Conservation (phyloP, 2,329 filamentous ascomycete species). For the Coniosporium tulheliwenetii region DNA sequence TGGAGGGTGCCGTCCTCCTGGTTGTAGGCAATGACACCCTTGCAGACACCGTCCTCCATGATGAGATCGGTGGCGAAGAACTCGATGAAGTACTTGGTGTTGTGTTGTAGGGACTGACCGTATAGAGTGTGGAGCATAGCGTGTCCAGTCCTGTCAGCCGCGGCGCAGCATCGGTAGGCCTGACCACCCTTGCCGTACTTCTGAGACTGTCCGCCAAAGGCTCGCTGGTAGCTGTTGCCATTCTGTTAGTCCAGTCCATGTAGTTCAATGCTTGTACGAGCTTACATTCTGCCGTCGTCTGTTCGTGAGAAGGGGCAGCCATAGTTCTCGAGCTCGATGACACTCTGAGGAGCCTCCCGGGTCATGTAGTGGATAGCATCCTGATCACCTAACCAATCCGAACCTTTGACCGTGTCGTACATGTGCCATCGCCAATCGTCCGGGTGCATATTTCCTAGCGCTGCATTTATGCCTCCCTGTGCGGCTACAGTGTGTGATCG, state of each 20-base stretch:
- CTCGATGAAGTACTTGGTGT: slow-evolving; percentile 99
- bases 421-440: slow-evolving; percentile 99
- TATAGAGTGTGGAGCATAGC: slow-evolving; percentile 97
- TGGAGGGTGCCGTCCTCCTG: slow-evolving; percentile 97
- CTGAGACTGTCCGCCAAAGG: slow-evolving; percentile 93
- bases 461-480: slow-evolving; percentile 71
- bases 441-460: slow-evolving; percentile 90
- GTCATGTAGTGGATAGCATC: slow-evolving; percentile 99
- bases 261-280: neutral
- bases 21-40: slow-evolving; percentile 94
- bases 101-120: slow-evolving; percentile 89
- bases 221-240: slow-evolving; percentile 68
- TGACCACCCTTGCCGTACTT: slow-evolving; percentile 94
- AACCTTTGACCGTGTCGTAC: slow-evolving; percentile 98
- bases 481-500: slow-evolving; percentile 69
- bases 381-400: slow-evolving; percentile 94
- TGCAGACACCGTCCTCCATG: slow-evolving; percentile 95
- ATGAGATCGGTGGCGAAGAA: slow-evolving; percentile 95
- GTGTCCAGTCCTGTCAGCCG: slow-evolving; percentile 91
- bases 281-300: slow-evolving; percentile 85
- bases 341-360: slow-evolving; percentile 76
- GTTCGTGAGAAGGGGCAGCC: slow-evolving; percentile 94
- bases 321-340: slow-evolving; percentile 94
- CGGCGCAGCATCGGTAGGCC: slow-evolving; percentile 93
- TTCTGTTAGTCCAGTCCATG: slow-evolving; percentile 2